Evolutionary conservation across 768 basidiomycete species (phyloP), one percentile per base, ranked within the genome.

Genomic region (Termitomyces sp.): DNA sequence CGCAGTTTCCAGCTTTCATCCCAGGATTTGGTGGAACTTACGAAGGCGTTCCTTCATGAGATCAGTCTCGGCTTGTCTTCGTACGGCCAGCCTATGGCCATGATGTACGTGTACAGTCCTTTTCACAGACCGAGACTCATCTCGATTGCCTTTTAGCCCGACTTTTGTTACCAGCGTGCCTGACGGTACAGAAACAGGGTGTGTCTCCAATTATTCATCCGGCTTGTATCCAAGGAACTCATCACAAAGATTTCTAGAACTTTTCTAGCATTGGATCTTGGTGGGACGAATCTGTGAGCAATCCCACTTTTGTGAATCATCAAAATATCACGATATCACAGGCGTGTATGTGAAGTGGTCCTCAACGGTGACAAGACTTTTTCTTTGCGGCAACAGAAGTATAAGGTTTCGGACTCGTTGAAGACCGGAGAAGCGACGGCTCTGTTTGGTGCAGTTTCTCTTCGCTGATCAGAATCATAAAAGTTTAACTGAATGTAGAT

Each of bases 161-260:
- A 90, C 93, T 10, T 99, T 92, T 73, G 92, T 98, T 44, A 93
- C 90, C n/a, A 88, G 88, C 52, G 92, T 97, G 26, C 97, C 97
- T 46, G 82, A 97, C 71, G 97, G 97, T 47, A 84, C 87, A 51
- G 97, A 99, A 73, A 89, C 84, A 58, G 97, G 97, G 93, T 94
- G 83, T 42, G 33, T 53, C 48, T 24, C 42, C 12, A 28, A 40
- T 49, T 33, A 40, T 42, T 28, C 24, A 46, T 47, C 33, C 50
- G n/a, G 30, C 36, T 36, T 32, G 30, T 33, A 28, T 43, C 33
- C 36, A 32, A 51, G 49, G 32, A 57, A 36, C 58, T 33, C 42
- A 53, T 45, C 48, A 43, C 50, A 22, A 3, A 32, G 46, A 57
- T 52, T 52, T 50, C 8, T 65, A 97, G 94, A 46, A 96, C 94